Base-by-base conservation (phyloP, 2,329 filamentous ascomycete genomes). In the Tolypocladium ovalisporum region DNA sequence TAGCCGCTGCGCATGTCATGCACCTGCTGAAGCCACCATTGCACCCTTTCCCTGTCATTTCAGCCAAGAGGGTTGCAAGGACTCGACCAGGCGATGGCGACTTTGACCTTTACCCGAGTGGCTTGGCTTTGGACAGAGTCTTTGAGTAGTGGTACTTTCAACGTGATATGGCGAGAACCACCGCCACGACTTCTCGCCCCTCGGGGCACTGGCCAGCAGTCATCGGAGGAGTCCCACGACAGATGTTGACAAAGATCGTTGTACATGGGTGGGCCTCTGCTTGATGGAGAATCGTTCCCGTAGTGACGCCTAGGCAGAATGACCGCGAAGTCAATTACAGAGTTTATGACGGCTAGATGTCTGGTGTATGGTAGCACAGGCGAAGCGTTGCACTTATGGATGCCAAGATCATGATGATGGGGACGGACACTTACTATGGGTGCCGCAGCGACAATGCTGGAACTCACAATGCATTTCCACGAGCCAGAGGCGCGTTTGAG, bases 1-100 rank as follows among this genome's bases (percentile, higher is more conserved):
- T 73, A 72, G 69, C 71, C 71, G 71, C 71, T 72, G 67, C 71
- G 70, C 69, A 71, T 70, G 64, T 68, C 65, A 73, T 72, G 71
- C 70, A 71, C 71, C 70, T 72, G 70, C 67, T 71, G 44, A 34
- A 24, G 35, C 47, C 44, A 52, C 12, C 22, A 35, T 40, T 34
- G 54, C 34, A 51, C 47, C 47, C 44, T 15, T 49, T 32, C 27
- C 27, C 44, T 12, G 15, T 32, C 27, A n/a, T 19, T 32, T 27
- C 9, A 27, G 24, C 44, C 27, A 49, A 29, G 44, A 49, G 15
- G 27, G 27, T 17, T 49, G 44, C 44, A 49, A 27, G 44, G 27
- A 49, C 47, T 51, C 17, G 27, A 27, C 44, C 44, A 32, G 9
- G 27, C 27, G 24, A 49, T 32, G 44, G 15, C 27, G 27, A 49